Percentiles rank a stretch among this genome's conserved stretches.
These are phyloP conservation scores for Neonectria neomacrospora DNA, from an alignment of 2,329 filamentous ascomycete species.

Conservation along the genomic window DNA sequence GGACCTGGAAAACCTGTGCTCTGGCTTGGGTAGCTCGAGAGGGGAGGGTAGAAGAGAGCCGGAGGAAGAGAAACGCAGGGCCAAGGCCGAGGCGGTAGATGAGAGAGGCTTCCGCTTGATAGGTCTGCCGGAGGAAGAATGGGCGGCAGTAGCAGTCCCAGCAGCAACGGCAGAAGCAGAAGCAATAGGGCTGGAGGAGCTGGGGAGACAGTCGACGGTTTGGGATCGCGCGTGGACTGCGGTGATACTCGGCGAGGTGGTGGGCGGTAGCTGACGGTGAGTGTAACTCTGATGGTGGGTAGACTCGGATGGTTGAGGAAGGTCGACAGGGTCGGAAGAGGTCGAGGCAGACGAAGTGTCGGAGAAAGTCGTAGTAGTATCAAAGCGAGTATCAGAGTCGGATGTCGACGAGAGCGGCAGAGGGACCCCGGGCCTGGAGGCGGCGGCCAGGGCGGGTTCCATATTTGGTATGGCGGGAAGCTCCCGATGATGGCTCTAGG, in stretches of 20 bases:
- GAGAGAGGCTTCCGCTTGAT: slow-evolving; percentile 73
- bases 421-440: slow-evolving; percentile 37
- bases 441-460: slow-evolving; percentile 40
- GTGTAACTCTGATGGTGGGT: slow-evolving; percentile 32
- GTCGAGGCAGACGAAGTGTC: slow-evolving; percentile 33
- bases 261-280: slow-evolving; percentile 24
- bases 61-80: slow-evolving; percentile 43
- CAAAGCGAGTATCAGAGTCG: slow-evolving; percentile 42
- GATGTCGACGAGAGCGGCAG: slow-evolving; percentile 32
- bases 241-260: slow-evolving; percentile 32
- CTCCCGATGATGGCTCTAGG: slow-evolving; percentile 16
- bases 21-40: slow-evolving; percentile 59
- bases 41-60: slow-evolving; percentile 45
- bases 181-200: slow-evolving; percentile 26
- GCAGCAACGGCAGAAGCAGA: slow-evolving; percentile 32
- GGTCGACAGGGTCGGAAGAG: slow-evolving; percentile 31
- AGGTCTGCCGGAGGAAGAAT: slow-evolving; percentile 42
- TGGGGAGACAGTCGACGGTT: slow-evolving; percentile 38
- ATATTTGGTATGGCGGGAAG: slow-evolving; percentile 36
- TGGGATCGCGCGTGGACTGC: slow-evolving; percentile 42
- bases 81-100: slow-evolving; percentile 51
- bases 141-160: slow-evolving; percentile 23
- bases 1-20: slow-evolving; percentile 64
- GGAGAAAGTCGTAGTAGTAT: slow-evolving; percentile 39
- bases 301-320: slow-evolving; percentile 34